Conservation (phyloP, 2,329 filamentous ascomycete genomes). For the Nemania serpens region DNA sequence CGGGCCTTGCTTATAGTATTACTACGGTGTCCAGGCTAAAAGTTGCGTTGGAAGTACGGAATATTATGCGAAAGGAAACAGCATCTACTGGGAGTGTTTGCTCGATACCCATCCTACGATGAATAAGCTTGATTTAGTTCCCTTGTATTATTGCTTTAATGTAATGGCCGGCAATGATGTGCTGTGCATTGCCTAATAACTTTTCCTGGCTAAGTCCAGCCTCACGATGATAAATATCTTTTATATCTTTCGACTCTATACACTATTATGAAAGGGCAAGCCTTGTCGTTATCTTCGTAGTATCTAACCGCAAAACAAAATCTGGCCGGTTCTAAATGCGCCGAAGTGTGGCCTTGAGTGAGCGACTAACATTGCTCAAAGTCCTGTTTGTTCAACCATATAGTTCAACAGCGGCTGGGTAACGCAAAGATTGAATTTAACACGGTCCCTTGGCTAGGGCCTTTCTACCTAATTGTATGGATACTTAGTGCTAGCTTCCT, state of each 20-base stretch:
- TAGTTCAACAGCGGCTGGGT: too few relatives aligned
- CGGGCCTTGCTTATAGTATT: neutral
- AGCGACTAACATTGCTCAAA: too few relatives aligned
- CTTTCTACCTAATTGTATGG: too few relatives aligned
- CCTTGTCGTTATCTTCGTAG: too few relatives aligned
- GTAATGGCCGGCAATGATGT: constrained; percentile 4
- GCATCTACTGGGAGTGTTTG: constrained; percentile 14
- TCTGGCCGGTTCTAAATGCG: too few relatives aligned
- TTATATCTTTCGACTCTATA: neutral
- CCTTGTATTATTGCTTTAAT: constrained; percentile 6
- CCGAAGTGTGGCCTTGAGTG: too few relatives aligned
- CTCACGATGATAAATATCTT: neutral
- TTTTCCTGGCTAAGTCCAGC: neutral
- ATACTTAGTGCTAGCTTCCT: too few relatives aligned
- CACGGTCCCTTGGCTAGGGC: too few relatives aligned
- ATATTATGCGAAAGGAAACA: neutral
- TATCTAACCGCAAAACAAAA: too few relatives aligned
- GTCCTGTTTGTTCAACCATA: too few relatives aligned
- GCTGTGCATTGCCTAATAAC: neutral
- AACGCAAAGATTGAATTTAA: too few relatives aligned
- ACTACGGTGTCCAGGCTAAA: neutral
- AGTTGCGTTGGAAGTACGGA: constrained; percentile 3
- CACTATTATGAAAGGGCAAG: too few relatives aligned
- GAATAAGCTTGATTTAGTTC: constrained; percentile 5
- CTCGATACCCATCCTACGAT: constrained; percentile 25